phyloP scores from a whole-genome alignment of 78 protist genomes.

The Speleostelium caveatum region DNA sequence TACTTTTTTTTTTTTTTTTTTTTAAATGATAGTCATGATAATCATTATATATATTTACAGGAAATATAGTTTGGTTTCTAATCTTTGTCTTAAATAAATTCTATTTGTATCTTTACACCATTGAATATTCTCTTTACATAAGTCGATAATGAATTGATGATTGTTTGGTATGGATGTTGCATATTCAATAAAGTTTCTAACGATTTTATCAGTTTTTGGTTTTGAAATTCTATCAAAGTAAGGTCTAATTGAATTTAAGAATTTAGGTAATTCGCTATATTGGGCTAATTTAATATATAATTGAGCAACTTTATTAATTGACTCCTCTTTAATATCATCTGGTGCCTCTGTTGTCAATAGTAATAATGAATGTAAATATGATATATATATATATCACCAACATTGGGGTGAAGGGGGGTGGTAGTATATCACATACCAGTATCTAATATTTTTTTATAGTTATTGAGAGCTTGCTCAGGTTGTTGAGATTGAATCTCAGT shows the following conservation, averaged over 20 bases:
- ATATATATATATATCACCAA: background rate
- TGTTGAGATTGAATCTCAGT: background rate
- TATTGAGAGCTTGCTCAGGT: constrained; percentile 14
- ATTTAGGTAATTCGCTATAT: constrained; percentile 29
- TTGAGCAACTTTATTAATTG: constrained; percentile 75
- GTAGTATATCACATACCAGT: background rate
- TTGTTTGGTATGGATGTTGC: constrained; percentile 20
- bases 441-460: constrained; percentile 14
- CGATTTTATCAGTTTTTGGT: constrained; percentile 95
- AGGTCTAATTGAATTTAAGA: constrained; percentile 73
- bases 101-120: constrained; percentile 96
- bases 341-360: constrained; percentile 17
- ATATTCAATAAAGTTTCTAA: constrained; percentile 50
- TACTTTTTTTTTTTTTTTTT: background rate
- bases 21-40: background rate
- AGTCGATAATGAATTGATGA: constrained; percentile 77
- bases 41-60: constrained; percentile 38
- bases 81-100: constrained; percentile 96
- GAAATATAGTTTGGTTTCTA: constrained; percentile 90
- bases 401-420: background rate
- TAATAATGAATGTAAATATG: background rate
- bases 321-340: constrained; percentile 79
- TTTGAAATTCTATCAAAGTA: constrained; percentile 89
- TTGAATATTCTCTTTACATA: constrained; percentile 91
- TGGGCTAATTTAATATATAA: constrained; percentile 53